These are phyloP conservation scores for Globisporangium heterothallicum DNA, from an alignment of 352 stramenopile species.

Conservation along the genomic window DNA sequence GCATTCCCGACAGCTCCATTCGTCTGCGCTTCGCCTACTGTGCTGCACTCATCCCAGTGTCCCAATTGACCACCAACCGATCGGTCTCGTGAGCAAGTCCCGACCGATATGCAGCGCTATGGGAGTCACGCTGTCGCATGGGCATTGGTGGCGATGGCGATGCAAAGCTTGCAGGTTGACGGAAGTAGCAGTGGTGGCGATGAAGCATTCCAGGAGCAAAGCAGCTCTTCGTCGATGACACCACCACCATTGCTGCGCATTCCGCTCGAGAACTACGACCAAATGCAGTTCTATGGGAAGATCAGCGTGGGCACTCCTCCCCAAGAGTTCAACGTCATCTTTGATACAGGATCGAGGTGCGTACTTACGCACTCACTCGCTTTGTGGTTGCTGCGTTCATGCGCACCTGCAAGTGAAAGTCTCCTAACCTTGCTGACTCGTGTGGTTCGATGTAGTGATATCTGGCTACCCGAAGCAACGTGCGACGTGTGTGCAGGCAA, in stretches of 20 bases:
- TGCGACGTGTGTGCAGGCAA: constrained; percentile 41
- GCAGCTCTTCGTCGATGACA: neutral
- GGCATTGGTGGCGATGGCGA: neutral
- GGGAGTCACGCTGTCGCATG: too few relatives aligned
- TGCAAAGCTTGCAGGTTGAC: neutral
- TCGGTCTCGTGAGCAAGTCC: too few relatives aligned
- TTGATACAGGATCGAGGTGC: constrained; percentile 72
- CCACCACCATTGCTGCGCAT: constrained; percentile 32
- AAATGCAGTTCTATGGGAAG: constrained; percentile 70
- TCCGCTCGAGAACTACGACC: constrained; percentile 66
- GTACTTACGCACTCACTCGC: too few relatives aligned
- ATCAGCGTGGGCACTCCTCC: constrained; percentile 56
- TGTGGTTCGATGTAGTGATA: constrained; percentile 24
- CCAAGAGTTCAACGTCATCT: constrained; percentile 67
- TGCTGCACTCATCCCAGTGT: too few relatives aligned
- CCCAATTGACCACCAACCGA: too few relatives aligned
- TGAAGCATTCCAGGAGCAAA: neutral
- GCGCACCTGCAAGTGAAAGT: too few relatives aligned
- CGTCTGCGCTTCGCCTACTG: too few relatives aligned
- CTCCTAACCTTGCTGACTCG: neutral
- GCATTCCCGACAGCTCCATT: too few relatives aligned
- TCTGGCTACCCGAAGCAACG: constrained; percentile 42
- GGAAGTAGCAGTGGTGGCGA: too few relatives aligned
- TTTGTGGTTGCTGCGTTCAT: too few relatives aligned
- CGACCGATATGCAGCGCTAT: neutral